Evolutionary conservation across 768 basidiomycete species (phyloP).

Genomic region (Kwoniella heveanensis): DNA sequence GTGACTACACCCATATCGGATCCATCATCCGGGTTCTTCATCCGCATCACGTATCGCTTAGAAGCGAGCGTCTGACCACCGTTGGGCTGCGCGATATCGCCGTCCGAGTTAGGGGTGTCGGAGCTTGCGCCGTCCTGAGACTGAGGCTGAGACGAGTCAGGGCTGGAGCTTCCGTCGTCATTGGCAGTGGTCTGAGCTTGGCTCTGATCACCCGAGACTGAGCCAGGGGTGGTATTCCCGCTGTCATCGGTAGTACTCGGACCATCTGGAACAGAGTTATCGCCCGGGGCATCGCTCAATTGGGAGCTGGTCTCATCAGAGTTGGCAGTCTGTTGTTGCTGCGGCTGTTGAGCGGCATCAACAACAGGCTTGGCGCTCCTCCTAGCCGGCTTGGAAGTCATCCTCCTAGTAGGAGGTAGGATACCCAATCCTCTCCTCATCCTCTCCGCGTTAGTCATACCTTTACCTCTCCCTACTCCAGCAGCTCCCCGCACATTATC

Average conservation of each 20-base stretch:
- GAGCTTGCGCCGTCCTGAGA: neutral
- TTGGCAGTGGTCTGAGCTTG: neutral
- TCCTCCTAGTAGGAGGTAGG: constrained; percentile 39
- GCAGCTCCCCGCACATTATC: neutral
- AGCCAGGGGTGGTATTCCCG: too few species aligned
- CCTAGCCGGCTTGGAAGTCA: constrained; percentile 18
- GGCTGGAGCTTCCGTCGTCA: neutral
- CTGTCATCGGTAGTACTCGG: neutral
- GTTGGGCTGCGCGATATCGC: neutral
- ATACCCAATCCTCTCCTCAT: constrained; percentile 35
- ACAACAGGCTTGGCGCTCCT: constrained; percentile 8
- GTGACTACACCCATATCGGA: constrained; percentile 25
- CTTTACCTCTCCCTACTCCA: constrained; percentile 14
- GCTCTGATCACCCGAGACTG: constrained; percentile 6
- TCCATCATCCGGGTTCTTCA: constrained; percentile 24
- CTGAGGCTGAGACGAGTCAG: neutral
- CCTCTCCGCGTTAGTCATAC: constrained; percentile 39
- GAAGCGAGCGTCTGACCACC: constrained; percentile 4
- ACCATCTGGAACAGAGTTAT: neutral
- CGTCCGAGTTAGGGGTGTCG: neutral
- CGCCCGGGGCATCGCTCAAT: neutral
- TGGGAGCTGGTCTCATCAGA: neutral
- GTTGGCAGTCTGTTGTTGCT: neutral
- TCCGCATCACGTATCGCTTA: constrained; percentile 17
- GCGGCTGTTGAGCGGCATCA: constrained; percentile 1